phyloP scores from a whole-genome alignment of 495 filamentous ascomycete species.

The Geoglossum glabrum region DNA sequence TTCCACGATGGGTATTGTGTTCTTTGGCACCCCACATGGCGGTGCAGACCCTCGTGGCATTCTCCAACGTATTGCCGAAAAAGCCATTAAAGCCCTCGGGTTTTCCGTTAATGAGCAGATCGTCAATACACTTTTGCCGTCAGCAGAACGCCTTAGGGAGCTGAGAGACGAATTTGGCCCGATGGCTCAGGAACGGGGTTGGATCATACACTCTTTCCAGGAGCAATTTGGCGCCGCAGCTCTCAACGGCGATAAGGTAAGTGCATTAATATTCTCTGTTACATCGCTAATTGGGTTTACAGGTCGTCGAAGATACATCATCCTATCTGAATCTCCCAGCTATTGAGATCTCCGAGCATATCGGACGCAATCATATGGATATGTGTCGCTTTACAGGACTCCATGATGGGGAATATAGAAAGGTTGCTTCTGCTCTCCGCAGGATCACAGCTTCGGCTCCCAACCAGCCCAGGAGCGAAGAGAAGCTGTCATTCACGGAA shows the following conservation, averaged over 20 bases:
- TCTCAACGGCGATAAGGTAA: constrained; percentile 13
- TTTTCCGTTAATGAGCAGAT: constrained; percentile 12
- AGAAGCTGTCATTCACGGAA: neutral
- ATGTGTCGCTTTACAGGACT: constrained; percentile 22
- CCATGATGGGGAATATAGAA: constrained; percentile 16
- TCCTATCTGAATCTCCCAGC: constrained; percentile 15
- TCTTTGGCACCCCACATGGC: constrained; percentile 23
- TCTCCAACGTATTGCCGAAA: constrained; percentile 10
- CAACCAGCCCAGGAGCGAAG: neutral
- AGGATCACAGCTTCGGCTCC: constrained; percentile 3
- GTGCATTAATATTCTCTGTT: constrained; percentile 5
- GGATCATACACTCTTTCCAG: constrained; percentile 21
- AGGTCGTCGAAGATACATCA: constrained; percentile 21
- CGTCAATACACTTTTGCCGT: constrained; percentile 15
- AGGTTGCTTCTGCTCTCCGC: constrained; percentile 13
- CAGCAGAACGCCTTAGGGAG: constrained; percentile 16
- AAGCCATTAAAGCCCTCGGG: constrained; percentile 10
- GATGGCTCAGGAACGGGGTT: constrained; percentile 12
- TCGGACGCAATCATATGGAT: constrained; percentile 19
- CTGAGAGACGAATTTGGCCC: constrained; percentile 17
- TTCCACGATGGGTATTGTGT: constrained; percentile 22
- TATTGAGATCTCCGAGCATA: constrained; percentile 15
- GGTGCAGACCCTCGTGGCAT: constrained; percentile 14
- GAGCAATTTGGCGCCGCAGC: constrained; percentile 13
- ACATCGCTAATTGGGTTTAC: neutral